Percentiles rank a stretch among this genome's conserved stretches.
Evolutionary conservation across 148 eudicot species (phyloP).

Genomic region (Heliamphora exappendiculata): DNA sequence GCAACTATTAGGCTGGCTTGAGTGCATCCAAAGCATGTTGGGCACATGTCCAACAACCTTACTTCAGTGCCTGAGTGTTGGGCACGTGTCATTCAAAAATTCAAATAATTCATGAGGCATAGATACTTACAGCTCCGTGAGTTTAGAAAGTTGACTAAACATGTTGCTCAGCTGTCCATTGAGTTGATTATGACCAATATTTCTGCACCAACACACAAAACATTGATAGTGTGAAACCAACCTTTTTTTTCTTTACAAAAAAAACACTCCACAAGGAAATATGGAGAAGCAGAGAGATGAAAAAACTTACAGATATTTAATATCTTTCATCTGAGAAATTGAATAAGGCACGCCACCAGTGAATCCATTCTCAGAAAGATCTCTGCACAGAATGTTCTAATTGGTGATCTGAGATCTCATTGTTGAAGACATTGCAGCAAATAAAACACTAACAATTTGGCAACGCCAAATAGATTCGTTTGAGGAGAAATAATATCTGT

Average conservation of each 20-base stretch:
- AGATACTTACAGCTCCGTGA: conserved; percentile 44
- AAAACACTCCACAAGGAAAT: background rate
- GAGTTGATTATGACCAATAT: conserved; percentile 48
- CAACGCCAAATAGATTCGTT: too few relatives aligned
- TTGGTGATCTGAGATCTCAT: background rate
- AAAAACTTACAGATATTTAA: conserved; percentile 45
- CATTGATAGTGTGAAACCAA: background rate
- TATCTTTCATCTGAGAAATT: conserved; percentile 44
- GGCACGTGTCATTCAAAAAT: background rate
- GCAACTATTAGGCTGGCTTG: background rate
- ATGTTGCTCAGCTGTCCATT: conserved; percentile 54
- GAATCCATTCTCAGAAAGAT: conserved; percentile 49
- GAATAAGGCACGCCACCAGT: conserved; percentile 53
- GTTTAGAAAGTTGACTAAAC: conserved; percentile 49
- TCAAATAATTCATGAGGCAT: background rate
- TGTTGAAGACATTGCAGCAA: background rate
- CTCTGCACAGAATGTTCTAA: conserved; percentile 29
- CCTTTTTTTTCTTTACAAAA: background rate
- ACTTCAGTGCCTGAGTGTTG: background rate
- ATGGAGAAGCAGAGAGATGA: background rate
- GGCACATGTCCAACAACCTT: background rate
- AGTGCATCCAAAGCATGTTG: background rate
- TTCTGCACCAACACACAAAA: conserved; percentile 29
- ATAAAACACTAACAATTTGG: background rate
- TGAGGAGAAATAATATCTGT: too few relatives aligned